Evolutionary conservation across 805 yeast species (phyloP).

Genomic region (Spencermartinsiella europaea): DNA sequence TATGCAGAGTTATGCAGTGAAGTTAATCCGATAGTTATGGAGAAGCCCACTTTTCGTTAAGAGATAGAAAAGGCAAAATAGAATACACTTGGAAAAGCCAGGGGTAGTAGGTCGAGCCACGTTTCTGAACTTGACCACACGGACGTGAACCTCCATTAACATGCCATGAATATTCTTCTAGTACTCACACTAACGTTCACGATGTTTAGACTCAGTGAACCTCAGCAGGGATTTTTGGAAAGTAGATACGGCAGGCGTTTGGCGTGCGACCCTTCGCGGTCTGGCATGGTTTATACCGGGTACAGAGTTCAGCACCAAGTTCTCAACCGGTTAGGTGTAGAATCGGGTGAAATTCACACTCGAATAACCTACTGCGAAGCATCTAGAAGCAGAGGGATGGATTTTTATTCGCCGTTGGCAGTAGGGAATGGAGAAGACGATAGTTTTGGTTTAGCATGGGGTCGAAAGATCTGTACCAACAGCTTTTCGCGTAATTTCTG

Average conservation of each 20-base stretch:
- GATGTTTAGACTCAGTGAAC: background rate
- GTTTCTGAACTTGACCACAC: too few species aligned
- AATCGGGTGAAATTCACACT: constrained; percentile 7
- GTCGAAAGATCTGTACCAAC: constrained; percentile 17
- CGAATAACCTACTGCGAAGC: constrained; percentile 16
- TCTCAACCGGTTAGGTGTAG: background rate
- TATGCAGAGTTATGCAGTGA: too few species aligned
- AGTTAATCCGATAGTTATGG: too few species aligned
- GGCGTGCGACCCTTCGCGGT: constrained; percentile 18
- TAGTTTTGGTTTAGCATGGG: constrained; percentile 16
- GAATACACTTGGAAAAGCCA: too few species aligned
- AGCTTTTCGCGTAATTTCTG: constrained; percentile 12
- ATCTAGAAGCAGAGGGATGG: constrained; percentile 10
- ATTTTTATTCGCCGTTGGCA: constrained; percentile 15
- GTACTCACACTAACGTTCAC: too few species aligned
- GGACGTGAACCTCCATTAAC: background rate
- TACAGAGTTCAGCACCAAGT: constrained; percentile 22
- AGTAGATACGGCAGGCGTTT: constrained; percentile 5
- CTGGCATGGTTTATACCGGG: constrained; percentile 18
- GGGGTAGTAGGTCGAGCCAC: too few species aligned
- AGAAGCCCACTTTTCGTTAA: too few species aligned
- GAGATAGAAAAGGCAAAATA: too few species aligned
- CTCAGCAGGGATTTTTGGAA: background rate
- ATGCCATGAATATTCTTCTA: background rate
- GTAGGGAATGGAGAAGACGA: constrained; percentile 4